Base-by-base conservation (phyloP, 768 basidiomycete species). In the Mycena belliarum region DNA sequence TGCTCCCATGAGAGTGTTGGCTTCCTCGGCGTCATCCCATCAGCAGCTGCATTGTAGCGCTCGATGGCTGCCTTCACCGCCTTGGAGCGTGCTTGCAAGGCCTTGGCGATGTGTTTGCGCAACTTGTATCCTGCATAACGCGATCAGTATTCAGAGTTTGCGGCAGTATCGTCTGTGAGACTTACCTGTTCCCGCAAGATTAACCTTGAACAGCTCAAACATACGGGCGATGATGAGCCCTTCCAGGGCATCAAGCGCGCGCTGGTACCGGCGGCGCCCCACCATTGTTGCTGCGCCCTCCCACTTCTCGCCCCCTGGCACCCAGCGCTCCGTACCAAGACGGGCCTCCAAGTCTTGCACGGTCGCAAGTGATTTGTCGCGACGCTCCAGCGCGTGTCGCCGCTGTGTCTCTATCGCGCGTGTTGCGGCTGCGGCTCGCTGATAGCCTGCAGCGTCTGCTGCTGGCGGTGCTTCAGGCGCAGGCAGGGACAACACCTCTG, bases 291-390 rank as follows among this genome's bases (percentile, higher is more conserved):
- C 43, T 0, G 42, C 46, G 21, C 44, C 38, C 15, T 26, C 23
- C 57, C 57, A 63, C 18, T 59, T 38, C 14, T 49, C 35, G 7
- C 18, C 26, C 23, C 53, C 61, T 3, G 57, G 16, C 8, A 6
- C 41, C 61, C 57, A 63, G n/a, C 49, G 53, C 49, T 14, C 38
- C 58, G 16, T 37, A 18, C 18, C 37, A 10, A 55, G 49, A 26
- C 49, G 47, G 15, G n/a, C 5, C 28, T 63, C 58, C 21, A 63
- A 42, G 16, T 42, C 32, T 4, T 55, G 61, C n/a, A 55, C 57
- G 15, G 33, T 23, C 2, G 42, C 28, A 1, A 32, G 20, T 3
- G 41, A 11, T 42, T 29, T 52, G 5, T 1, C 28, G 1, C 20
- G 1, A 2, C 24, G 10, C 51, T 52, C 42, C 15, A 52, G 2